Evolutionary conservation across 805 yeast species (phyloP).

Genomic region (Starmera pachycereana): DNA sequence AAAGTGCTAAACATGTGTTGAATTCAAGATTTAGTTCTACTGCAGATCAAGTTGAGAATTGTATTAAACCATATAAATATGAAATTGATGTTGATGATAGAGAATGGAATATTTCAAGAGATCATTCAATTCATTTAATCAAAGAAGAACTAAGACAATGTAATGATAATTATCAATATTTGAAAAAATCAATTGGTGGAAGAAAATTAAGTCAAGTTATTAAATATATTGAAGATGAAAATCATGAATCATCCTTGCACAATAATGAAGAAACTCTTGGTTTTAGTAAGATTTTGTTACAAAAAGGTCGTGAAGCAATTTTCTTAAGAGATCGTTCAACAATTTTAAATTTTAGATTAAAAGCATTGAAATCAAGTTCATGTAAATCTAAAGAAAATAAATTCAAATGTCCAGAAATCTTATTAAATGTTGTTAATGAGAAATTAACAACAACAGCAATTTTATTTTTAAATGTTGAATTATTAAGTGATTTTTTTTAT

Average conservation of each 20-base stretch:
- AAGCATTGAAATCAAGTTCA: constrained; percentile 60
- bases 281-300: constrained; percentile 64
- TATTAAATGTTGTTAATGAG: constrained; percentile 84
- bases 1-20: constrained; percentile 75
- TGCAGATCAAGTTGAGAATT: constrained; percentile 97
- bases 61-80: constrained; percentile 95
- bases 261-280: constrained; percentile 65
- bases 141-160: constrained; percentile 85
- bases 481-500: constrained; percentile 89
- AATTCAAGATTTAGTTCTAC: constrained; percentile 77
- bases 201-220: constrained; percentile 77
- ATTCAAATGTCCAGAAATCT: constrained; percentile 90
- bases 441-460: constrained; percentile 91
- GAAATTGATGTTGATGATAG: constrained; percentile 94
- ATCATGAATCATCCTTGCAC: constrained; percentile 18
- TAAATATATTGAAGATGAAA: constrained; percentile 39
- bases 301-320: constrained; percentile 74
- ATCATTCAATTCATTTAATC: constrained; percentile 60
- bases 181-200: constrained; percentile 71
- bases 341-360: constrained; percentile 64
- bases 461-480: constrained; percentile 83
- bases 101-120: constrained; percentile 81
- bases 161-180: constrained; percentile 43
- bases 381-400: constrained; percentile 76
- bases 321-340: constrained; percentile 67